These are phyloP conservation scores for Trichothecium sympodiale DNA, from an alignment of 2,329 filamentous ascomycete genomes.

Conservation along the genomic window DNA sequence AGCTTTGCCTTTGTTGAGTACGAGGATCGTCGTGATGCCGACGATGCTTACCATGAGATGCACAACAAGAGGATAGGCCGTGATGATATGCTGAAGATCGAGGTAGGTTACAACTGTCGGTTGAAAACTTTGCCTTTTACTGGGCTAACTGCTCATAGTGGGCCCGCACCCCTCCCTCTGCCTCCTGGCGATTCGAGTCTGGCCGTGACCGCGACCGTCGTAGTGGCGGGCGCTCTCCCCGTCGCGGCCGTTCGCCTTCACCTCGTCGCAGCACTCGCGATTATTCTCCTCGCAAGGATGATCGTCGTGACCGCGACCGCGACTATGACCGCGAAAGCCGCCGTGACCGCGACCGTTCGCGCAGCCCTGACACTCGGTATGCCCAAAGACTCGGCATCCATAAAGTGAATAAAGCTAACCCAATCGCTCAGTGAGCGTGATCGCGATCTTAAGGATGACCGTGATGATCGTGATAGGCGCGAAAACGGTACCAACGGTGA, in stretches of 20 bases:
- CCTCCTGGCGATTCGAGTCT: slow-evolving; percentile 96
- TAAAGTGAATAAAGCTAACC: neutral
- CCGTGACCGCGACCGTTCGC: slow-evolving; percentile 65
- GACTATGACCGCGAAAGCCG: slow-evolving; percentile 68
- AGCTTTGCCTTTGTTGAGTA: slow-evolving; percentile 99
- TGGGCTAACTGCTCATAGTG: slow-evolving; percentile 47
- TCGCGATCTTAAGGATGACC: slow-evolving; percentile 50
- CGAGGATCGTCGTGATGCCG: slow-evolving; percentile 93
- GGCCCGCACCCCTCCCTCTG: slow-evolving; percentile 94
- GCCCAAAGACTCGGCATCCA: slow-evolving; percentile 7
- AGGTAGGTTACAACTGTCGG: slow-evolving; percentile 47
- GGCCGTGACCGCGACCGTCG: slow-evolving; percentile 65
- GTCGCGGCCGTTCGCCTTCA: slow-evolving; percentile 63
- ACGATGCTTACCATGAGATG: slow-evolving; percentile 99
- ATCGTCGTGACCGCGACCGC: slow-evolving; percentile 66
- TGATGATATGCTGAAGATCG: slow-evolving; percentile 94
- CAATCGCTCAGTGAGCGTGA: slow-evolving; percentile 35
- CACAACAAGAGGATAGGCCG: slow-evolving; percentile 97
- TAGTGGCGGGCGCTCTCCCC: slow-evolving; percentile 47
- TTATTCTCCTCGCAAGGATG: slow-evolving; percentile 81
- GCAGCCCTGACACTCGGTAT: slow-evolving; percentile 55
- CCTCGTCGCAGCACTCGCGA: slow-evolving; percentile 68
- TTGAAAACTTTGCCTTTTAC: neutral
- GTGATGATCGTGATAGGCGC: slow-evolving; percentile 62
- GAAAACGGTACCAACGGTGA: slow-evolving; percentile 76